phyloP scores from a whole-genome alignment of 2,329 filamentous ascomycete species.

The Didymella pinodella region DNA sequence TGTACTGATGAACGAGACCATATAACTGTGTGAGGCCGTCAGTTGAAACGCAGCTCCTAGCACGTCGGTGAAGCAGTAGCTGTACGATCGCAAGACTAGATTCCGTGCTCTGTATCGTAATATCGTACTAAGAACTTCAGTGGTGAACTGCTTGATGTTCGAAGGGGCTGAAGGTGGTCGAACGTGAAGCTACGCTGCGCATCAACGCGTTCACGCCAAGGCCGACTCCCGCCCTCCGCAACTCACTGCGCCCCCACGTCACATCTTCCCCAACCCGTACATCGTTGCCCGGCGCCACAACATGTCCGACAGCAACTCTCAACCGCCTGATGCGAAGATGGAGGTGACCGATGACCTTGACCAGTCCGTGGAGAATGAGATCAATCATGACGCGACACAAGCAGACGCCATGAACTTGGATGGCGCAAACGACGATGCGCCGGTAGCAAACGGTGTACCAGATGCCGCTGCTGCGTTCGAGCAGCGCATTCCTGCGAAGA shows the following conservation, averaged over 20 bases:
- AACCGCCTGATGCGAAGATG: slow-evolving; percentile 39
- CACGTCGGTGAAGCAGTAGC: background rate
- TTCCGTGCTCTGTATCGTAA: background rate
- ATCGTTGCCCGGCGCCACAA: slow-evolving; percentile 18
- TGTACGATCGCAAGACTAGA: background rate
- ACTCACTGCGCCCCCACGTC: slow-evolving; percentile 20
- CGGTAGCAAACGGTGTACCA: slow-evolving; percentile 46
- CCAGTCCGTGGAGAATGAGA: slow-evolving; percentile 53
- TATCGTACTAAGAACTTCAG: background rate
- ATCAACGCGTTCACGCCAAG: slow-evolving; percentile 1
- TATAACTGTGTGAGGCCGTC: slow-evolving; percentile 9
- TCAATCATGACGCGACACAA: slow-evolving; percentile 47
- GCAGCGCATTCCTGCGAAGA: slow-evolving; percentile 76
- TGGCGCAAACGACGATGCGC: slow-evolving; percentile 49
- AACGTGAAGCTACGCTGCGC: slow-evolving; percentile 7
- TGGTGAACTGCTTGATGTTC: background rate
- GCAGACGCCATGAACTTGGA: slow-evolving; percentile 54
- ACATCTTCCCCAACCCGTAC: slow-evolving; percentile 9
- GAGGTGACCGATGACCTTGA: slow-evolving; percentile 52
- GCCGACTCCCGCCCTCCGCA: slow-evolving; percentile 27
- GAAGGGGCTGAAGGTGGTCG: background rate
- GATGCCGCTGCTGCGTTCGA: slow-evolving; percentile 63
- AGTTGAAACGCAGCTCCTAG: background rate
- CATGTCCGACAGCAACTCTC: slow-evolving; percentile 46
- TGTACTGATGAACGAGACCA: slow-evolving; percentile 1